Base-by-base conservation (phyloP, 2,329 filamentous ascomycete genomes). In the Ceratocystis cubensis region DNA sequence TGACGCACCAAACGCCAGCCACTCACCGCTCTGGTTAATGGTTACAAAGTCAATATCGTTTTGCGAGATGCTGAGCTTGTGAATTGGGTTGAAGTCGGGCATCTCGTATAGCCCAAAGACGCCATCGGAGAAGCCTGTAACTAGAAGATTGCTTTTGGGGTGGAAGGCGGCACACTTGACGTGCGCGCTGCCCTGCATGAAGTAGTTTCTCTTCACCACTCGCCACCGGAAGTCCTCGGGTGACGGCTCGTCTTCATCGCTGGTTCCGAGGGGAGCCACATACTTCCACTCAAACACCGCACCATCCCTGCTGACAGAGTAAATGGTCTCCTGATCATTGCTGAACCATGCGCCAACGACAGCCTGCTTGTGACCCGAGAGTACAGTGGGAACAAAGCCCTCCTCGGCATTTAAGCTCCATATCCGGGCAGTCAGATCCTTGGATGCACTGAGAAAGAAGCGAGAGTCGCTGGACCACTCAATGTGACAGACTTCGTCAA, bases 281-380 rank as follows among this genome's bases (percentile, higher is more conserved):
- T 94, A 99, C 73, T 89, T 86, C 94, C 94, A 99, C 70, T 89
- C 84, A 72, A 97, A 97, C 0, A 97, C 82, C 2, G 94, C 92
- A n/a, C 94, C 95, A 75, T 99, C 95, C 75, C 95, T 95, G 76
- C 93, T 96, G 70, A 96, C 85, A 0, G 94, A 97, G 74, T 94
- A 99, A 65, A 99, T 96, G 62, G 85, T 90, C 77, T 99, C 95
- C 74, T 99, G 94, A 71, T 96, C 87, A 69, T 88, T 86, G 0
- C 92, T 95, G 74, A 99, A 99, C 86, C 91, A 99, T n/a, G 92
- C 92, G n/a, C 88, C 90, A 65, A 95, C 82, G 2, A 99, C 89
- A 17, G 84, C 87, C 75, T 96, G 91, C 74, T 91, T 87, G 76
- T 99, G 95, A 1, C 94, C 94, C 2, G 91, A 88, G 69, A 99